These are phyloP conservation scores for Phytophthora fragariaefolia DNA, from an alignment of 352 stramenopile genomes.

Conservation along the genomic window DNA sequence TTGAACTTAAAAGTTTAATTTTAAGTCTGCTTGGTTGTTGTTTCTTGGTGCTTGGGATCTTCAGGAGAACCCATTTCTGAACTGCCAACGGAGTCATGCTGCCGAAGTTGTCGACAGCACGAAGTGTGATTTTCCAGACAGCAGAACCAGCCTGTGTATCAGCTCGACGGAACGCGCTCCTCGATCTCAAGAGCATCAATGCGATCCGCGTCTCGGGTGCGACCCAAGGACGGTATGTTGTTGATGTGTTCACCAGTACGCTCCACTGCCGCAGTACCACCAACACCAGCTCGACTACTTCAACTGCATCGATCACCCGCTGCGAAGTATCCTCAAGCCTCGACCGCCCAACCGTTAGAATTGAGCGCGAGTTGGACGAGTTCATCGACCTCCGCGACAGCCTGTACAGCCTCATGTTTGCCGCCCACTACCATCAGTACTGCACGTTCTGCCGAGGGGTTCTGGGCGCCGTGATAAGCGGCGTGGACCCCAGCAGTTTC, in stretches of 20 bases:
- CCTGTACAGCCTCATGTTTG: constrained; percentile 23
- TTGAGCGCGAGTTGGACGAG: constrained; percentile 12
- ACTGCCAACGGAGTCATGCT: constrained; percentile 4
- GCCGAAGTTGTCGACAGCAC: constrained; percentile 13
- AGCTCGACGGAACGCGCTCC: constrained; percentile 10
- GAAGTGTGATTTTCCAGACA: constrained; percentile 16
- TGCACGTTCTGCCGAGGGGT: constrained; percentile 21
- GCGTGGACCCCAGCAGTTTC: constrained; percentile 13
- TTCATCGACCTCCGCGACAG: constrained; percentile 26
- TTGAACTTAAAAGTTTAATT: too few relatives aligned
- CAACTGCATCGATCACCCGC: constrained; percentile 2
- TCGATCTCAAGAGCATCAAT: constrained; percentile 12
- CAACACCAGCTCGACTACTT: constrained; percentile 13
- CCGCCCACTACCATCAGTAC: constrained; percentile 14
- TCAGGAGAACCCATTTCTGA: neutral
- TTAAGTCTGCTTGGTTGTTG: neutral
- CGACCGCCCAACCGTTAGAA: neutral
- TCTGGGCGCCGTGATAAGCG: constrained; percentile 11
- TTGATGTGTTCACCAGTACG: constrained; percentile 16
- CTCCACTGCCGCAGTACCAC: neutral
- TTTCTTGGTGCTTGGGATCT: neutral
- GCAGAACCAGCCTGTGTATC: constrained; percentile 5
- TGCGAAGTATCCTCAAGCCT: neutral
- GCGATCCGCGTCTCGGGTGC: constrained; percentile 8
- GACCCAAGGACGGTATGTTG: neutral